Base-by-base conservation (phyloP, 441 rosid genomes). In the Erodium chrysanthum region DNA sequence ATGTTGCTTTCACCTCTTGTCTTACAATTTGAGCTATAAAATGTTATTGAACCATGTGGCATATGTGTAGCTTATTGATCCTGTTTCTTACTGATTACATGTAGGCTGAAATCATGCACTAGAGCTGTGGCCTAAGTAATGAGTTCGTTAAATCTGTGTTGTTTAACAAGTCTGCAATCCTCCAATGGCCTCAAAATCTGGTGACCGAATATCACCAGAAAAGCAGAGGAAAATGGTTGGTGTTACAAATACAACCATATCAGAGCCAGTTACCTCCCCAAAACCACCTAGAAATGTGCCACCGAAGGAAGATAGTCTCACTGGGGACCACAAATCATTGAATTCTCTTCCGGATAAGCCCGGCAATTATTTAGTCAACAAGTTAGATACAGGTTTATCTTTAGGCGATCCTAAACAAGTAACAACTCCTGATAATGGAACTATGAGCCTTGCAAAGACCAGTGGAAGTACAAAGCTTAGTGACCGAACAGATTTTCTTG, bases 401-500 rank as follows among this genome's bases (percentile, higher is more conserved):
- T 72, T 83, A 73, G 71, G 71, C 62, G 80, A 86, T 74, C 75
- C 50, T 56, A 82, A 80, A 68, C 73, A 75, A 35, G 71, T 66
- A 52, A n/a, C n/a, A n/a, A n/a, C n/a, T 62, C 79, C 79, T 8
- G 78, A 70, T 46, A 80, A 93, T 74, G 92, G 89, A 70, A 84
- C 86, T 84, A 68, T 91, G 15, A 84, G 88, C 65, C 69, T 88
- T 73, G 96, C 86, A 23, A 83, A 91, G 76, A 84, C 83, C 81
- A 85, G 75, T 15, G 97, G 89, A 77, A 90, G 85, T 66, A 77
- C 78, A 14, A 87, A 88, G 67, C 85, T 84, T 65, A 88, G 92
- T 77, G 81, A 84, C 25, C 81, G 84, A 64, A 88, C 87, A 46
- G 93, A 93, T 82, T 91, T 96, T 0, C 92, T 93, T 58, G 98